Percentiles rank a stretch among this genome's conserved stretches.
These are phyloP conservation scores for Cornus florida DNA, from an alignment of 148 eudicot genomes.

Conservation along the genomic window DNA sequence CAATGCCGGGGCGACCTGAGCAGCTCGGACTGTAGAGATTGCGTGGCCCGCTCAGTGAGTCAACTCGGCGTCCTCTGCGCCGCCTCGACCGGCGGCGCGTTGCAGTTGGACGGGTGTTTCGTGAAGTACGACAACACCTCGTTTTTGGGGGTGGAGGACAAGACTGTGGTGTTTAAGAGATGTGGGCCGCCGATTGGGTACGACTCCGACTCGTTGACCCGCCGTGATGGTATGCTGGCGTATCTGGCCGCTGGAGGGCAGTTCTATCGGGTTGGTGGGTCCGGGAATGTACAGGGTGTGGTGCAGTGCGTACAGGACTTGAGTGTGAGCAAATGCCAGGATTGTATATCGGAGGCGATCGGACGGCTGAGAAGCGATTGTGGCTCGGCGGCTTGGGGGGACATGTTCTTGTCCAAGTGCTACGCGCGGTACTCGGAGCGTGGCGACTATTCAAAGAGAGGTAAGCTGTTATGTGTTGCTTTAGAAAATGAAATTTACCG, in stretches of 20 bases:
- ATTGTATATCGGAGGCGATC: conserved; percentile 40
- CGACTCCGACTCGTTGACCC: conserved; percentile 21
- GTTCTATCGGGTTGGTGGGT: conserved; percentile 32
- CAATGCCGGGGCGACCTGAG: conserved; percentile 50
- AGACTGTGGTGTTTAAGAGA: conserved; percentile 34
- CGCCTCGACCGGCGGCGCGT: conserved; percentile 25
- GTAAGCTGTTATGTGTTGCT: not conserved
- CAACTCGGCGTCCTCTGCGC: conserved; percentile 37
- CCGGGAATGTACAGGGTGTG: conserved; percentile 34
- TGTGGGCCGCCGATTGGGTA: conserved; percentile 39
- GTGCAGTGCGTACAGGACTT: conserved; percentile 51
- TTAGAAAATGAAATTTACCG: too few relatives aligned
- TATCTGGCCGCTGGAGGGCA: conserved; percentile 26
- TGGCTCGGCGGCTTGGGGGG: conserved; percentile 35
- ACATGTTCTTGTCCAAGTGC: conserved; percentile 45
- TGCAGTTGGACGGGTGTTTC: conserved; percentile 52
- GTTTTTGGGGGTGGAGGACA: conserved; percentile 47
- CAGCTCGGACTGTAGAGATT: conserved; percentile 27
- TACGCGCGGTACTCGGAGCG: conserved; percentile 35
- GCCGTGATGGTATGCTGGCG: conserved; percentile 28
- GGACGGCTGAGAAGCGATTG: conserved; percentile 37
- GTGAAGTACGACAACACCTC: conserved; percentile 42
- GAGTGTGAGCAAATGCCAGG: conserved; percentile 38
- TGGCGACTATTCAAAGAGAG: conserved; percentile 19
- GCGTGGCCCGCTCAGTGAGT: conserved; percentile 31